Conservation (phyloP, 192 early-diverging fungal genomes). For the Entomortierella chlamydospora region DNA sequence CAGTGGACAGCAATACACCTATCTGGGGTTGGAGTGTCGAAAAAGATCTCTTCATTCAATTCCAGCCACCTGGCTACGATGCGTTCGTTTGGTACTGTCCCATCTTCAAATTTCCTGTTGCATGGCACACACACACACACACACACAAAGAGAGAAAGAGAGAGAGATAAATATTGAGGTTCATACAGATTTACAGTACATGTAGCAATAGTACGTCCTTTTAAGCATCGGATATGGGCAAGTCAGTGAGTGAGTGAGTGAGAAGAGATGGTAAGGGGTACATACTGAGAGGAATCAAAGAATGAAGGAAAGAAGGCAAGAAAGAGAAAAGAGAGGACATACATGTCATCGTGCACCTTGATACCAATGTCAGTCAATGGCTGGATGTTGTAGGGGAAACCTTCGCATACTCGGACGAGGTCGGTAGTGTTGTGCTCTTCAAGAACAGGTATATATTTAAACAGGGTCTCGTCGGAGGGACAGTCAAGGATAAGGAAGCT, state of each 20-base stretch:
- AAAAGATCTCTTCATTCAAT: conserved; percentile 44
- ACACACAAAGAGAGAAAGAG: too few relatives aligned
- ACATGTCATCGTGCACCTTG: conserved; percentile 70
- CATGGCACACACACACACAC: too few relatives aligned
- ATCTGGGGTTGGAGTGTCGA: conserved; percentile 17
- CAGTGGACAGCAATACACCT: conserved; percentile 70
- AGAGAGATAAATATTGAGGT: too few relatives aligned
- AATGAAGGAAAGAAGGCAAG: not conserved
- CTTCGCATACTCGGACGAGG: conserved; percentile 77
- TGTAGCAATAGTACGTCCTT: too few relatives aligned
- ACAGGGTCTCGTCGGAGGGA: conserved; percentile 67
- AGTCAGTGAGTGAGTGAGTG: too few relatives aligned
- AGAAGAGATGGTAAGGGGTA: not conserved
- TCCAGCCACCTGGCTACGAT: conserved; percentile 52
- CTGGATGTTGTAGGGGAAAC: conserved; percentile 62
- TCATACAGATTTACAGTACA: too few relatives aligned
- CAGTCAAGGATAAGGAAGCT: conserved; percentile 78
- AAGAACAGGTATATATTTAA: conserved; percentile 63
- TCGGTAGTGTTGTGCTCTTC: conserved; percentile 67
- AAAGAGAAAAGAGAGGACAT: not conserved
- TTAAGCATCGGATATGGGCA: too few relatives aligned
- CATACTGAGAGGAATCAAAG: not conserved
- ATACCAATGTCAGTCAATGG: conserved; percentile 64
- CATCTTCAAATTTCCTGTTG: conserved; percentile 72
- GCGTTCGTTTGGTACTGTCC: conserved; percentile 60